These are phyloP conservation scores for Tetracladium setigerum DNA, from an alignment of 495 filamentous ascomycete species.

Conservation along the genomic window DNA sequence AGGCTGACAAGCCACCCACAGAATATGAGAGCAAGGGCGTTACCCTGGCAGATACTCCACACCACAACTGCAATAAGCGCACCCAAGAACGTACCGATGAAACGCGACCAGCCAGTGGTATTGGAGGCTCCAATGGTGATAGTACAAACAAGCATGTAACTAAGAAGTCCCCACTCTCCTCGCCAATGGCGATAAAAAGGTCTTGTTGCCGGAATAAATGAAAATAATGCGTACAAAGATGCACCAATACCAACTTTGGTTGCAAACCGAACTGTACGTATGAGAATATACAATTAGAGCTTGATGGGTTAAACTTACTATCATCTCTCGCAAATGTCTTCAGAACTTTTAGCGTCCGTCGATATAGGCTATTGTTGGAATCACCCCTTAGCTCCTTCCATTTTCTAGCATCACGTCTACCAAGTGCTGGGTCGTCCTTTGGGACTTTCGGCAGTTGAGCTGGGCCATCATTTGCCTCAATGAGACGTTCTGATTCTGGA, in stretches of 20 bases:
- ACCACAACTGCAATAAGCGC: constrained; percentile 65
- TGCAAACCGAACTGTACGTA: constrained; percentile 51
- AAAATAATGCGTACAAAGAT: constrained; percentile 74
- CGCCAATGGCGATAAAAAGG: constrained; percentile 83
- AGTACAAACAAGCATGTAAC: constrained; percentile 96
- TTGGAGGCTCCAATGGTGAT: constrained; percentile 97
- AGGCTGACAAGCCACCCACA: constrained; percentile 75
- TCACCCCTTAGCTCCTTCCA: constrained; percentile 31
- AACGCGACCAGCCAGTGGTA: constrained; percentile 78
- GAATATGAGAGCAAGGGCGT: constrained; percentile 63
- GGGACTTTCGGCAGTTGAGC: constrained; percentile 31
- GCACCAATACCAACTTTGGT: constrained; percentile 91
- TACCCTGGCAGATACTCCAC: constrained; percentile 68
- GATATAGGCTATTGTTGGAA: constrained; percentile 29
- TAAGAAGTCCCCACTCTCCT: constrained; percentile 93
- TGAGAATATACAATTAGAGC: background rate
- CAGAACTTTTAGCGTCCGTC: constrained; percentile 28
- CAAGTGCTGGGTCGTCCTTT: constrained; percentile 35
- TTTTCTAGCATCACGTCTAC: constrained; percentile 31
- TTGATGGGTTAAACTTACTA: constrained; percentile 26
- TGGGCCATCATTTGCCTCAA: constrained; percentile 23
- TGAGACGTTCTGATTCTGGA: constrained; percentile 20
- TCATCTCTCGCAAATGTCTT: constrained; percentile 42
- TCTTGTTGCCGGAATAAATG: constrained; percentile 71
- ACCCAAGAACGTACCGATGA: constrained; percentile 81